Base-by-base conservation (phyloP, 2,329 filamentous ascomycete species). In the Phialemoniopsis sp. region DNA sequence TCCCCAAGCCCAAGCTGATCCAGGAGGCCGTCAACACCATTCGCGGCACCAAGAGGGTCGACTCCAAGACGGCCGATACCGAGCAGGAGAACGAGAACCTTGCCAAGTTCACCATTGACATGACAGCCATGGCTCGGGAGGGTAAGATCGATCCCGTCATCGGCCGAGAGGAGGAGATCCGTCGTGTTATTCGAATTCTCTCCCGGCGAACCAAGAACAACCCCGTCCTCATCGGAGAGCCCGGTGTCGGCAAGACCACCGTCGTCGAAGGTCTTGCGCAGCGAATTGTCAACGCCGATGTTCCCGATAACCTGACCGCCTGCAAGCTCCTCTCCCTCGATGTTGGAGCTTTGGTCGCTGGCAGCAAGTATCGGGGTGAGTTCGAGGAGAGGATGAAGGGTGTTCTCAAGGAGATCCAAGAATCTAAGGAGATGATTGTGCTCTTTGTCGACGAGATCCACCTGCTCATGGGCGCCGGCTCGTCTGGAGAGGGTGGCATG, bases 351-450 rank as follows among this genome's bases (percentile, higher is more conserved):
- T 73, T 98, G 41, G 91, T 98, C 47, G 93, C 93, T 42, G 93
- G 93, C 51, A 96, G 89, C 78, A 98, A 98, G 68, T 98, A 94
- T 70, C 84, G 93, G 36, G 93, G 93, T 69, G 93, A 98, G 63
- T 98, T 98, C 44, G 93, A 98, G 63, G 93, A 98, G 73, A 82
- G 93, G 52, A 97, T 98, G 90, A 98, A 98, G 77, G 90, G 91
- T 40, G 93, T 98, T 5, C 66, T 98, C 54, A 98, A 97, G 64
- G 93, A 98, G 68, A 95, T 98, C 43, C 79, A 90, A 51, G 84
- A 95, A 41, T 89, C 89, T 37, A 94, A 93, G 60, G 91, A 97
- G 42, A 95, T 90, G 73, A 96, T 98, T 57, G 85, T 98, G 38
- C 82, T 98, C 46, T 98, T 98, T 54, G 93, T 98, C 50, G 93